A percentile compares a stretch with the other conserved stretches of the same genome.
phyloP scores from a whole-genome alignment of 108 stramenopile species.

The Thalassiosira profunda region DNA sequence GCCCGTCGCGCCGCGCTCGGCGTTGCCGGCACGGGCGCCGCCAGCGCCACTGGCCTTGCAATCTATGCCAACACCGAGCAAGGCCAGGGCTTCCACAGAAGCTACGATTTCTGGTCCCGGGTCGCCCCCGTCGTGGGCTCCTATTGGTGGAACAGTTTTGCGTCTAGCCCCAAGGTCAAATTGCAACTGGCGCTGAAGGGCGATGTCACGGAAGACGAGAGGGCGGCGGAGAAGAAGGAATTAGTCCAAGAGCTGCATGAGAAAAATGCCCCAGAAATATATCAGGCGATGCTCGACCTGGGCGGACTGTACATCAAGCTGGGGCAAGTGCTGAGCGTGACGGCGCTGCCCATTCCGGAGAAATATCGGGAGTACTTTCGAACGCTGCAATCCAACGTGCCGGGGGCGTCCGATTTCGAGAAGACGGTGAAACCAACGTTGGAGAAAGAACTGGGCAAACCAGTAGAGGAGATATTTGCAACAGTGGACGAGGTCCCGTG shows the following conservation, averaged over 20 bases:
- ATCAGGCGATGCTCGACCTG: conserved; percentile 72
- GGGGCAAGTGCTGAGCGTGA: conserved; percentile 90
- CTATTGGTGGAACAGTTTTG: conserved; percentile 61
- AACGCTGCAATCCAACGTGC: conserved; percentile 84
- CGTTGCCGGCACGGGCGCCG: no score
- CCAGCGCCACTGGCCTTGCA: no score
- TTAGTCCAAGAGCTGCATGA: conserved; percentile 49
- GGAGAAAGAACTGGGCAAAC: conserved; percentile 60
- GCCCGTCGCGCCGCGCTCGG: no score
- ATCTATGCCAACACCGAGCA: conserved; percentile 50
- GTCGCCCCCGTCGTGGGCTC: conserved; percentile 67
- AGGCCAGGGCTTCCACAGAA: conserved; percentile 61
- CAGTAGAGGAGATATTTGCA: conserved; percentile 78
- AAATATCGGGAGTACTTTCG: conserved; percentile 66
- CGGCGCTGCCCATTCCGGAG: conserved; percentile 73
- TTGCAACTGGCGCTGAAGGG: conserved; percentile 32
- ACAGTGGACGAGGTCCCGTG: conserved; percentile 82
- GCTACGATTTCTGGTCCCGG: conserved; percentile 62
- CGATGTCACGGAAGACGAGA: background rate
- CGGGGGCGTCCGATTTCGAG: conserved; percentile 73
- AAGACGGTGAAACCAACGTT: conserved; percentile 65
- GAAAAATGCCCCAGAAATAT: conserved; percentile 70
- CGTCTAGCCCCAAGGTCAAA: conserved; percentile 60
- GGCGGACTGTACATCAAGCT: conserved; percentile 95
- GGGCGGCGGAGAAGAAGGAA: conserved; percentile 20